phyloP scores from a whole-genome alignment of 75 land plant species.

The Larix kaempferi region DNA sequence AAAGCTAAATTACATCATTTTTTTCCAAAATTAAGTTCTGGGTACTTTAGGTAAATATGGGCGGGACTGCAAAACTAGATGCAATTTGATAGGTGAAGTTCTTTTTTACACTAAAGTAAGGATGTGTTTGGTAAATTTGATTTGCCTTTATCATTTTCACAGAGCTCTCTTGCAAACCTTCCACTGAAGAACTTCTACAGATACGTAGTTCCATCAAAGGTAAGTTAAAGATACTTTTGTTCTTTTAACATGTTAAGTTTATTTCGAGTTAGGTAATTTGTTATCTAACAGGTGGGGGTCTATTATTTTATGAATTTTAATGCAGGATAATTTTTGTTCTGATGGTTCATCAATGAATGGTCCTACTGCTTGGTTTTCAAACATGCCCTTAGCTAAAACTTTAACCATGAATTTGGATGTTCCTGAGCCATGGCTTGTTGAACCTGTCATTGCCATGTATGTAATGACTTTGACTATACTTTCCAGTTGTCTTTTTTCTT shows the following conservation, averaged over 20 bases:
- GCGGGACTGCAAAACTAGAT: too few relatives aligned
- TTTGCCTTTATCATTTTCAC: slow-evolving; percentile 19
- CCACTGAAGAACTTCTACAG: slow-evolving; percentile 98
- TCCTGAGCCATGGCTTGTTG: slow-evolving; percentile 99
- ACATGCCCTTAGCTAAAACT: slow-evolving; percentile 93
- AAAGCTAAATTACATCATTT: too few relatives aligned
- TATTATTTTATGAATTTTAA: slow-evolving; percentile 4
- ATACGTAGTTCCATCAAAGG: slow-evolving; percentile 83
- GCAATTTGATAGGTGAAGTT: too few relatives aligned
- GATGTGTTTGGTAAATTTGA: background rate
- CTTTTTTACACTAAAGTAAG: too few relatives aligned
- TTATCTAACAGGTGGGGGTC: background rate
- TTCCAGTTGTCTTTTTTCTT: background rate
- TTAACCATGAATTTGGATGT: slow-evolving; percentile 99
- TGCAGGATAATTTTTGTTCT: slow-evolving; percentile 77
- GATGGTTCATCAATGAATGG: slow-evolving; percentile 61
- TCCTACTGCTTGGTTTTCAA: slow-evolving; percentile 85
- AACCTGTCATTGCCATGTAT: slow-evolving; percentile 90
- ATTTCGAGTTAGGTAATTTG: background rate
- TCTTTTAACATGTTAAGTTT: background rate
- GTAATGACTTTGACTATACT: slow-evolving; percentile 14
- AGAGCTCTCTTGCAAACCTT: slow-evolving; percentile 90
- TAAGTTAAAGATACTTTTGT: slow-evolving; percentile 15
- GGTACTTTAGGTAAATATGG: too few relatives aligned
- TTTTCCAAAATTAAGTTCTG: too few relatives aligned